Evolutionary conservation across 2,329 filamentous ascomycete genomes (phyloP), one percentile per base, ranked within the genome.

Genomic region (Helotiales sp.): DNA sequence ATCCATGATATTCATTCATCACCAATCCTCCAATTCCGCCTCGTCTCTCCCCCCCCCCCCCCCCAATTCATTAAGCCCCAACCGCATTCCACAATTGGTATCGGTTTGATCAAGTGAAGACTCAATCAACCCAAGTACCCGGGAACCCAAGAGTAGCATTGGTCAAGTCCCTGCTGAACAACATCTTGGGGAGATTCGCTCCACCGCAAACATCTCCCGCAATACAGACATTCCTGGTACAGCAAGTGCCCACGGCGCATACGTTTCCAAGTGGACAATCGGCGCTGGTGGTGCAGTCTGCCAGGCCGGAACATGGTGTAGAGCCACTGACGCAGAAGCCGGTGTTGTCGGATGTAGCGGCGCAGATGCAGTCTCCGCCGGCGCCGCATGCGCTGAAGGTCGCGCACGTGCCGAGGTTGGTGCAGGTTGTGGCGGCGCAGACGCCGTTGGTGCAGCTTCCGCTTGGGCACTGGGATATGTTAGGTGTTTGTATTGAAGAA

Each of bases 391-490:
- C 24, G n/a, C 15, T 57, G 28, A 34, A 24, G n/a, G 2, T 34
- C 0, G 13, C 52, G 32, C 52, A 37, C n/a, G 52, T 34, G 13
- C 50, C 50, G 7, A 20, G 50, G 17, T 34, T 34, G 50, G 50
- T 34, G 28, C 50, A 54, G 50, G 11, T 6, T 8, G 50, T 32
- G 10, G 52, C 8, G 10, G 30, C 30, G 32, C 52, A 57, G n/a
- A 57, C 52, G 32, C 52, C 30, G 10, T 57, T 57, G 30, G 52
- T 57, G n/a, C 52, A 57, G 10, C 8, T 22, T 20, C 52, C 52
- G 30, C 17, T 57, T 34, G n/a, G n/a, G n/a, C 52, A 57, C 52
- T 57, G 30, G 5, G 6, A 8, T 45, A 45, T 7, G 40, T 45
- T 11, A 45, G 40, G 37, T 40, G 15, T 2, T 2, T 1, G 37